These are phyloP conservation scores for Teratosphaeria epicoccoides DNA, from an alignment of 2,329 filamentous ascomycete genomes.

Conservation along the genomic window DNA sequence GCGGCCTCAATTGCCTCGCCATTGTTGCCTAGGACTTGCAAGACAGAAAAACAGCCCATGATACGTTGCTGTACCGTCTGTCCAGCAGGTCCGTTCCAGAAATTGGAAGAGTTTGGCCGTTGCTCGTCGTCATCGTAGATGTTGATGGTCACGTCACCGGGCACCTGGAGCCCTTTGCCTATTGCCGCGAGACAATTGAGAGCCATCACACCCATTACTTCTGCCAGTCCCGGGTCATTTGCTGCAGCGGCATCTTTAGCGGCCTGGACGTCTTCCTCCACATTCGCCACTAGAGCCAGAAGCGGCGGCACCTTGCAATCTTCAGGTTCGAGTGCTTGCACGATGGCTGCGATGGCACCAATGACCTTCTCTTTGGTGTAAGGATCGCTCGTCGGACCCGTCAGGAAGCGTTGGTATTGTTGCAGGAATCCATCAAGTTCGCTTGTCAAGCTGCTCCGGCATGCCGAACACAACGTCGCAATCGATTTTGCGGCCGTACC, in stretches of 20 bases:
- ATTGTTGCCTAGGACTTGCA: constrained; percentile 46
- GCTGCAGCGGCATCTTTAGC: constrained; percentile 22
- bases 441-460: constrained; percentile 55
- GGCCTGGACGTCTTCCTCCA: constrained; percentile 51
- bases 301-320: constrained; percentile 45
- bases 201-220: constrained; percentile 40
- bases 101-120: constrained; percentile 22
- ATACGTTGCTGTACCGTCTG: constrained; percentile 42
- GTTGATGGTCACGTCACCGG: constrained; percentile 56
- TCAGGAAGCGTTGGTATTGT: constrained; percentile 58
- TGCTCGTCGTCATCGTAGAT: constrained; percentile 45
- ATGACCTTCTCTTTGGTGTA: constrained; percentile 63
- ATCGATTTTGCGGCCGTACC: constrained; percentile 66
- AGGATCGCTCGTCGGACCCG: constrained; percentile 51
- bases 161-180: constrained; percentile 60
- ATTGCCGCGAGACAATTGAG: constrained; percentile 60
- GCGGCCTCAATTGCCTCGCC: constrained; percentile 61
- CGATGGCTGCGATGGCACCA: constrained; percentile 62
- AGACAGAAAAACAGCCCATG: constrained; percentile 40
- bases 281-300: constrained; percentile 48
- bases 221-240: constrained; percentile 31
- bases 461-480: constrained; percentile 62
- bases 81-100: constrained; percentile 42
- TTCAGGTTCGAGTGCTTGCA: constrained; percentile 58
- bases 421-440: constrained; percentile 59